Percentiles rank a stretch among this genome's conserved stretches.
Evolutionary conservation across 2,329 filamentous ascomycete genomes (phyloP).

Genomic region (Talaromyces islandicus): DNA sequence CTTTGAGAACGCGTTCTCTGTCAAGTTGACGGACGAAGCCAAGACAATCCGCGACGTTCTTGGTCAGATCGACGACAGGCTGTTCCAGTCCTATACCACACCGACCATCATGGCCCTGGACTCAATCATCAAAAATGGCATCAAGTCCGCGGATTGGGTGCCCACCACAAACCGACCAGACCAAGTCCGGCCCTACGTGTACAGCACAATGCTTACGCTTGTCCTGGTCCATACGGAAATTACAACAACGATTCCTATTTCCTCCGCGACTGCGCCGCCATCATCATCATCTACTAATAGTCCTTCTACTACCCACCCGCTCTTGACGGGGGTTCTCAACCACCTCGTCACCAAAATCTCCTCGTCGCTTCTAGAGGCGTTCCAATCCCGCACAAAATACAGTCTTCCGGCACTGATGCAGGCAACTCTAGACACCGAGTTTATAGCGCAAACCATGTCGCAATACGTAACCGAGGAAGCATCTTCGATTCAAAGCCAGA

Average conservation of each 20-base stretch:
- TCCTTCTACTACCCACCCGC: conserved; percentile 52
- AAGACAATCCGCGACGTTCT: conserved; percentile 89
- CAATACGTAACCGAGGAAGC: conserved; percentile 83
- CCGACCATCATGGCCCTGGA: conserved; percentile 65
- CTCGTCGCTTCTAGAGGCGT: conserved; percentile 72
- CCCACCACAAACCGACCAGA: conserved; percentile 56
- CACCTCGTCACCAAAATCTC: conserved; percentile 80
- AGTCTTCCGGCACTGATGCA: conserved; percentile 83
- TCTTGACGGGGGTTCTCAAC: conserved; percentile 76
- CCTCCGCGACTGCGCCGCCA: conserved; percentile 66
- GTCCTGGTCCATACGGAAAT: conserved; percentile 91
- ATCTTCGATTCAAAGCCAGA: conserved; percentile 74
- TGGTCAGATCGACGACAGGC: conserved; percentile 77
- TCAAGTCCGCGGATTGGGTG: conserved; percentile 66
- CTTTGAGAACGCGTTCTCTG: conserved; percentile 89
- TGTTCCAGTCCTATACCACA: conserved; percentile 88
- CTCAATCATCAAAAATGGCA: conserved; percentile 65
- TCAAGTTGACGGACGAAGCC: conserved; percentile 88
- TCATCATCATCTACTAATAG: conserved; percentile 58
- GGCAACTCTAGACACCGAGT: conserved; percentile 94
- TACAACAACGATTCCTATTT: conserved; percentile 60
- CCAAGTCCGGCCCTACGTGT: conserved; percentile 81
- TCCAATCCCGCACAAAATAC: conserved; percentile 63
- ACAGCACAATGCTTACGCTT: conserved; percentile 74
- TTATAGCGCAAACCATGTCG: conserved; percentile 86